Evolutionary conservation across 345 rosid species (phyloP).

Genomic region (Linum tenue): DNA sequence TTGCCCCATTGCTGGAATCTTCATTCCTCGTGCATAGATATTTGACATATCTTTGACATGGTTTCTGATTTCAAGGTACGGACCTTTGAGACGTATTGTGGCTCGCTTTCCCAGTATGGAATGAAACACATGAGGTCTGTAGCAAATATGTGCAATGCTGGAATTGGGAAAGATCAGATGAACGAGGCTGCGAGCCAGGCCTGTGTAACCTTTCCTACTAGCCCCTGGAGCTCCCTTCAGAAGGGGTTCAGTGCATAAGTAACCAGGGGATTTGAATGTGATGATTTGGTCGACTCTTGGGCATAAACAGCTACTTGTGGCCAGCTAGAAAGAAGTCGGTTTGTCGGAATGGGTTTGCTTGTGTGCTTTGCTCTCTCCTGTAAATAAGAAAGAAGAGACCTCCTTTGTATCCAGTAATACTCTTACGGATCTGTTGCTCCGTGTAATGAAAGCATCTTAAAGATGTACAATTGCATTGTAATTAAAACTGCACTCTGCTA

Average conservation of each 20-base stretch:
- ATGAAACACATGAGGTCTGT: conserved; percentile 94
- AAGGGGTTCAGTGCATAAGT: conserved; percentile 70
- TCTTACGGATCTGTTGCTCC: too few species aligned
- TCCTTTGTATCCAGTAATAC: too few species aligned
- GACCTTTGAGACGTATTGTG: conserved; percentile 79
- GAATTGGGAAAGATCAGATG: conserved; percentile 57
- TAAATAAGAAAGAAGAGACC: too few species aligned
- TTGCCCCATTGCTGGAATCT: not conserved
- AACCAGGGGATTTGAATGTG: too few species aligned
- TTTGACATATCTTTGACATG: not conserved
- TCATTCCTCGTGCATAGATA: not conserved
- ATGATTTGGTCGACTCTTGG: too few species aligned
- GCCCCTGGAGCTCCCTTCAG: conserved; percentile 78
- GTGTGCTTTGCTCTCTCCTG: too few species aligned
- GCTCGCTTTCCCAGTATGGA: conserved; percentile 83
- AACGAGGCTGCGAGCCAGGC: conserved; percentile 85
- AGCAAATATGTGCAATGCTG: conserved; percentile 85
- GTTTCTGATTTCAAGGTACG: conserved; percentile 45
- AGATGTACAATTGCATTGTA: too few species aligned
- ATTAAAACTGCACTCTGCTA: too few species aligned
- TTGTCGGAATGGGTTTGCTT: too few species aligned
- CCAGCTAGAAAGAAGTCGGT: too few species aligned
- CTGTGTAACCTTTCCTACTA: conserved; percentile 52
- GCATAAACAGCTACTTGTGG: too few species aligned
- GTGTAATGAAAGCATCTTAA: too few species aligned